Conservation (phyloP, 371 early-diverging fungal genomes). For the Haplosporangium sp. region DNA sequence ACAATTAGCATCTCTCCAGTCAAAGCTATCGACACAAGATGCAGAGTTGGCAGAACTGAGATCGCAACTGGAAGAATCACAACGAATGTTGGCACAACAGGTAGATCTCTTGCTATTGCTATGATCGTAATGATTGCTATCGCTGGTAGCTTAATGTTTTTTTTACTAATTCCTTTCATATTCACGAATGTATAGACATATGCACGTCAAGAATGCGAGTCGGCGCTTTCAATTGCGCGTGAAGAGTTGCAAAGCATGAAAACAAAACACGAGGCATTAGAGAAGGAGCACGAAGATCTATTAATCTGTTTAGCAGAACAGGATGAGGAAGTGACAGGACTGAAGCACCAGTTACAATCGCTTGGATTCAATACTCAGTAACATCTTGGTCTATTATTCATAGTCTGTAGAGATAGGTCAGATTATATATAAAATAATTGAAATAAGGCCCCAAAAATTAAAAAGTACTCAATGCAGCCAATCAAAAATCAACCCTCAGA, state of each 20-base stretch:
- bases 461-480: constrained; percentile 15
- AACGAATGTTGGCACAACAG: constrained; percentile 21
- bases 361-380: constrained; percentile 9
- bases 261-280: constrained; percentile 61
- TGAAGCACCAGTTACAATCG: constrained; percentile 30
- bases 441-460: not conserved
- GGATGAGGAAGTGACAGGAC: constrained; percentile 51
- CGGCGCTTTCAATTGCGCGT: constrained; percentile 54
- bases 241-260: constrained; percentile 54
- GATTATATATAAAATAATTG: too few relatives aligned
- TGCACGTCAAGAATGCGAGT: constrained; percentile 29
- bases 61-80: constrained; percentile 29
- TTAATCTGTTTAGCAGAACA: constrained; percentile 82
- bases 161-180: not conserved
- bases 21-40: constrained; percentile 40
- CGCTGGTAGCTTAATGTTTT: not conserved
- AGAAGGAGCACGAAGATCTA: constrained; percentile 93
- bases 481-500: constrained; percentile 15
- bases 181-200: not conserved
- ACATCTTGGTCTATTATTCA: too few relatives aligned
- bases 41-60: constrained; percentile 53
- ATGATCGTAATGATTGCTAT: not conserved
- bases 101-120: not conserved
- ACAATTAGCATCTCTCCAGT: constrained; percentile 51
- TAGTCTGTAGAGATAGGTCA: not conserved